These are phyloP conservation scores for Podospora fimiseda DNA, from an alignment of 495 filamentous ascomycete genomes.

Conservation along the genomic window DNA sequence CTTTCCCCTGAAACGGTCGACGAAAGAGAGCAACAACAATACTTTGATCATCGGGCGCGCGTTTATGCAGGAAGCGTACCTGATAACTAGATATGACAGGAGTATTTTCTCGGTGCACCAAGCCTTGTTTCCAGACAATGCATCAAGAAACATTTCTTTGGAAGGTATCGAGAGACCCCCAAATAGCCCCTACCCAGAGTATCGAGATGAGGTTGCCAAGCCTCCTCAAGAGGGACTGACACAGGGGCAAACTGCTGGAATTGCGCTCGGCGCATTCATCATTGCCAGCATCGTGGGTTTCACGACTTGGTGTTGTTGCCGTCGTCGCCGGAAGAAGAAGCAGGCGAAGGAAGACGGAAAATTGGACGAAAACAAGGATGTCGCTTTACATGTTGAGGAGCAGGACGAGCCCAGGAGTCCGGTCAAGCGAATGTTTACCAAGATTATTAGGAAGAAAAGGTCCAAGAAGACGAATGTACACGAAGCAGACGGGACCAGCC, in stretches of 20 bases:
- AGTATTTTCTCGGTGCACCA: conserved; percentile 54
- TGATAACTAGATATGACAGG: conserved; percentile 61
- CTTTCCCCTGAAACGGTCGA: conserved; percentile 51
- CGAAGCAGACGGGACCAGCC: conserved; percentile 15
- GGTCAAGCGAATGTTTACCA: conserved; percentile 29
- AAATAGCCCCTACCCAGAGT: conserved; percentile 40
- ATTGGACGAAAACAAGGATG: conserved; percentile 24
- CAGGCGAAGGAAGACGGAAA: conserved; percentile 16
- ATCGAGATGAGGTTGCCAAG: conserved; percentile 10
- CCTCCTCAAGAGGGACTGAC: conserved; percentile 37
- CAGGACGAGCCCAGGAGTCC: conserved; percentile 23
- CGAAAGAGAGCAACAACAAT: conserved; percentile 39
- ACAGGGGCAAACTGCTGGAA: conserved; percentile 29
- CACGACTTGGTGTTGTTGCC: conserved; percentile 26
- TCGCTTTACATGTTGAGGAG: conserved; percentile 13
- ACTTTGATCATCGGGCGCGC: conserved; percentile 59
- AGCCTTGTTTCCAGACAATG: conserved; percentile 45
- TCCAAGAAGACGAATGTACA: conserved; percentile 16
- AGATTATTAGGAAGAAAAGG: conserved; percentile 26
- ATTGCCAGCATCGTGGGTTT: conserved; percentile 37
- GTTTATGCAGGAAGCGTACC: conserved; percentile 66
- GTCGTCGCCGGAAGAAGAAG: conserved; percentile 24
- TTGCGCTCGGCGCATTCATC: conserved; percentile 39
- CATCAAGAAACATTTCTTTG: conserved; percentile 40
- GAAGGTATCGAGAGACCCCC: conserved; percentile 40